Conservation (phyloP, 345 rosid genomes). For the Gossypium australe region DNA sequence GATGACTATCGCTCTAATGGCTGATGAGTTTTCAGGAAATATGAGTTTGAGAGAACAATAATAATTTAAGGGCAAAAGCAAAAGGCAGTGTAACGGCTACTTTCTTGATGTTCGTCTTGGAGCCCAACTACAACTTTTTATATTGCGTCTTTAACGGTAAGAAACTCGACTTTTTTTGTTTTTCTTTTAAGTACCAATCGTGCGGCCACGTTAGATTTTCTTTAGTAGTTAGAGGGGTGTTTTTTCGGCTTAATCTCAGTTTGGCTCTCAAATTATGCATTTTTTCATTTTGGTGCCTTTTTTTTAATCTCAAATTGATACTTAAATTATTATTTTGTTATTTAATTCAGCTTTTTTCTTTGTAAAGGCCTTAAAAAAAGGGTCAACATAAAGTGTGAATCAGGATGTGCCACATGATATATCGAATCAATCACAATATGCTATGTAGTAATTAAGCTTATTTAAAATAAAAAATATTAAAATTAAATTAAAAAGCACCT, state of each 20-base stretch:
- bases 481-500: too few relatives aligned
- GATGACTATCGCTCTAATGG: not conserved
- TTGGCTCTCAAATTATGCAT: too few relatives aligned
- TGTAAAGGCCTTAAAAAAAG: too few relatives aligned
- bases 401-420: fast-evolving
- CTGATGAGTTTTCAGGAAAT: not conserved
- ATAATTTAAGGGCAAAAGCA: not conserved
- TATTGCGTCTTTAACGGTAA: slow-evolving; percentile 9
- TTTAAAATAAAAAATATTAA: too few relatives aligned
- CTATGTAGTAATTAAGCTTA: fast-evolving
- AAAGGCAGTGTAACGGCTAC: slow-evolving; percentile 6
- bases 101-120: not conserved
- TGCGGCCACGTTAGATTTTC: not conserved
- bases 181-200: not conserved
- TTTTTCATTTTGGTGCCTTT: too few relatives aligned
- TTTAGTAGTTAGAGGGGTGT: too few relatives aligned
- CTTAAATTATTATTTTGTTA: too few relatives aligned
- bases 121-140: slow-evolving; percentile 3
- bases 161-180: not conserved
- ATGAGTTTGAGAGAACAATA: not conserved
- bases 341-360: too few relatives aligned
- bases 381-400: fast-evolving
- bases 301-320: too few relatives aligned
- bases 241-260: too few relatives aligned
- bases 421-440: too few relatives aligned